Evolutionary conservation across 495 filamentous ascomycete species (phyloP).

Genomic region (Neurospora terricola): DNA sequence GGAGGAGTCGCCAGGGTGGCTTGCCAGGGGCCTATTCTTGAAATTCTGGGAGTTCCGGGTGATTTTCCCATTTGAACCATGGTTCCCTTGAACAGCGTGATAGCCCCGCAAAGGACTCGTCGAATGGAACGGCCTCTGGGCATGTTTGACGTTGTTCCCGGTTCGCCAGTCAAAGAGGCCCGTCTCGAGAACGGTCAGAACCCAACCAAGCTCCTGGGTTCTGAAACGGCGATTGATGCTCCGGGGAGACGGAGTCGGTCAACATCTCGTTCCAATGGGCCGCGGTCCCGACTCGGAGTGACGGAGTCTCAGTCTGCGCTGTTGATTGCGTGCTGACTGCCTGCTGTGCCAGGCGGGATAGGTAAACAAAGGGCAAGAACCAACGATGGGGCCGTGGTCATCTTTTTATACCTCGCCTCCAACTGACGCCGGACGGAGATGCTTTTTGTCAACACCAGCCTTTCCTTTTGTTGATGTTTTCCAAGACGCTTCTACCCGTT

Average conservation of each 20-base stretch:
- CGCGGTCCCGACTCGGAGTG: background rate
- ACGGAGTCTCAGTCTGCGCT: background rate
- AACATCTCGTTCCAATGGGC: background rate
- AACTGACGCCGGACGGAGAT: background rate
- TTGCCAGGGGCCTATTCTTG: background rate
- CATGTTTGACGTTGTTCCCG: background rate
- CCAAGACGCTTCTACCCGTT: background rate
- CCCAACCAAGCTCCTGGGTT: background rate
- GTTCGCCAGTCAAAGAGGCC: background rate
- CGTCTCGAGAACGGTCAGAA: background rate
- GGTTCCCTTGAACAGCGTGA: conserved; percentile 1
- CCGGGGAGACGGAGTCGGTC: background rate
- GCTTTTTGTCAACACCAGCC: background rate
- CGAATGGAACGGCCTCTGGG: conserved; percentile 9
- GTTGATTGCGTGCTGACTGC: background rate
- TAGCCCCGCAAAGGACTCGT: conserved; percentile 17
- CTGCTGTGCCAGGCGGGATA: background rate
- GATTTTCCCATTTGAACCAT: conserved; percentile 18
- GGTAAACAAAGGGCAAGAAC: background rate
- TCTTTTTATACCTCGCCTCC: background rate
- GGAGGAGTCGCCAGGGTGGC: background rate
- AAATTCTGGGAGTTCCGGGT: conserved; percentile 19
- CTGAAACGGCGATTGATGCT: background rate
- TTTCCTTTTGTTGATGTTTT: background rate
- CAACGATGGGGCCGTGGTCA: background rate